phyloP scores from a whole-genome alignment of 768 basidiomycete species.

The Suillus brevipes region DNA sequence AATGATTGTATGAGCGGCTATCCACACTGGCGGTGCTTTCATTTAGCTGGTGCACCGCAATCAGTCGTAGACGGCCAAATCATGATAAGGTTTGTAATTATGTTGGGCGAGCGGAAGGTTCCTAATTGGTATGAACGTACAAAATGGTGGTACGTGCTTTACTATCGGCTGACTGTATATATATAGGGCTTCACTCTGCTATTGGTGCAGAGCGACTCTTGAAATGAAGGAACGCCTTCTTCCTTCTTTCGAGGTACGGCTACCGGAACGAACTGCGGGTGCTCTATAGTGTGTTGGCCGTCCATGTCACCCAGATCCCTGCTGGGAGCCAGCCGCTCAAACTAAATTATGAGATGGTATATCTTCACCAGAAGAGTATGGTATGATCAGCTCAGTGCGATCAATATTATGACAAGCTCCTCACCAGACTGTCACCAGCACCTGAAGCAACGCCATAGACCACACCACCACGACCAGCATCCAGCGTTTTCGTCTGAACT shows the following conservation, averaged over 20 bases:
- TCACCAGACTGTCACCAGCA: conserved; percentile 22
- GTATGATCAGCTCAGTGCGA: not conserved
- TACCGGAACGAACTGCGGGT: not conserved
- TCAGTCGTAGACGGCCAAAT: not conserved
- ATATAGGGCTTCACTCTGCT: not conserved
- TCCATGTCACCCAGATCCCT: not conserved
- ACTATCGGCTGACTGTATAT: not conserved
- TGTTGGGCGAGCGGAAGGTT: not conserved
- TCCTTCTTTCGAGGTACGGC: not conserved
- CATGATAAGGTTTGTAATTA: not conserved
- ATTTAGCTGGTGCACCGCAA: not conserved
- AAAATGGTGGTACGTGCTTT: not conserved
- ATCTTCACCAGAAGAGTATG: not conserved
- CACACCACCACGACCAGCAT: conserved; percentile 23
- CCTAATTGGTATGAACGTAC: not conserved
- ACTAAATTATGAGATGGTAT: not conserved
- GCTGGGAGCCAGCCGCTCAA: not conserved
- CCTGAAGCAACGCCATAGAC: conserved; percentile 24
- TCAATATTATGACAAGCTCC: not conserved
- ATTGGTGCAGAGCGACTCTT: not conserved
- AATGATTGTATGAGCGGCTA: not conserved
- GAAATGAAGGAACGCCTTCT: not conserved
- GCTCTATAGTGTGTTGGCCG: not conserved
- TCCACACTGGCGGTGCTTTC: not conserved
- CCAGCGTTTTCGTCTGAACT: conserved; percentile 16